Base-by-base conservation (phyloP, 495 filamentous ascomycete species). In the Immersiella caudata region DNA sequence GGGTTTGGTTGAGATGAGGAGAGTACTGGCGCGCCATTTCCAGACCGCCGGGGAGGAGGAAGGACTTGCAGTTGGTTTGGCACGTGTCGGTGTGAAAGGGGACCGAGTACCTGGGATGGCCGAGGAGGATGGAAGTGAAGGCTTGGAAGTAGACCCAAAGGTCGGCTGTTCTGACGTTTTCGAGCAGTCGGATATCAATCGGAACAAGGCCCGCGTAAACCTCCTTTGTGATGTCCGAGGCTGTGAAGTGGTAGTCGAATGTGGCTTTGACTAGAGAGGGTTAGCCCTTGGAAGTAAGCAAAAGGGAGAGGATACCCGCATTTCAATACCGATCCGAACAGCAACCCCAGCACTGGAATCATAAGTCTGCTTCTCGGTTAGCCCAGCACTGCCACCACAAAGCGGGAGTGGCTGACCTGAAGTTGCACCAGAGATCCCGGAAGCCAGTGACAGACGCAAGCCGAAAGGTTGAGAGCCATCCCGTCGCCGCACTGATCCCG, bases 21-120 rank as follows among this genome's bases (percentile, higher is more conserved):
- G 49, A 18, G 14, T 63, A n/a, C 35, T 67, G 64, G 18, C 68
- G 68, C 20, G 27, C 29, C 64, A 63, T 54, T 46, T 70, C 68
- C 16, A 67, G 21, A 7, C 68, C 68, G 21, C 68, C 68, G 6
- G 68, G 68, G 40, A 70, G 64, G 11, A 70, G 29, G 20, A 62
- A 29, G 5, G 68, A 20, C 29, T 22, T 22, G 51, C 68, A 70
- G 29, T 50, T 26, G 51, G 26, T 51, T 50, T 22, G 21, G 18
- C 25, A 51, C 6, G 1, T 2, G 6, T 60, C 54, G 26, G 66
- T 58, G 18, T 52, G 16, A 52, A 52, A 40, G 12, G 50, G 50
- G 8, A 40, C 51, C 9, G 67, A 56, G 40, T 65, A 68, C 26
- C 54, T 26, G 22, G 50, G 51, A 24, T 57, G 51, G 21, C n/a